phyloP scores from a whole-genome alignment of 2,329 filamentous ascomycete species.

The Xylariales sp. region DNA sequence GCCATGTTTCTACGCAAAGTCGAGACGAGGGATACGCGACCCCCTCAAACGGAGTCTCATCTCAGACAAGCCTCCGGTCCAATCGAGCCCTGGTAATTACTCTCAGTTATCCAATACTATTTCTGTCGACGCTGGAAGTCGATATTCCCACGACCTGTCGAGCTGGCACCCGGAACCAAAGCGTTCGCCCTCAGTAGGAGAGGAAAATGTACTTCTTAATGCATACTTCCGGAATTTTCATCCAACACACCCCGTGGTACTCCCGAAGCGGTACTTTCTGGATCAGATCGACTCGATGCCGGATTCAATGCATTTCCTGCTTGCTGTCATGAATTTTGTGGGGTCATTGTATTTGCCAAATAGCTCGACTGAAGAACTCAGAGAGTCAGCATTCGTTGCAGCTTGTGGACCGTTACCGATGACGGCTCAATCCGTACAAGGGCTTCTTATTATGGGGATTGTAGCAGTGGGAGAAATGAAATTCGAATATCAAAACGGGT shows the following conservation, averaged over 20 bases:
- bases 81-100: slow-evolving; percentile 11
- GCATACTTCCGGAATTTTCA: slow-evolving; percentile 25
- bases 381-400: slow-evolving; percentile 23
- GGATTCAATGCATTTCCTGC: slow-evolving; percentile 27
- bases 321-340: slow-evolving; percentile 29
- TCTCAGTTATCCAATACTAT: slow-evolving; percentile 16
- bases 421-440: slow-evolving; percentile 27
- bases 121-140: slow-evolving; percentile 12
- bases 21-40: slow-evolving; percentile 38
- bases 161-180: slow-evolving; percentile 15
- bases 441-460: slow-evolving; percentile 24
- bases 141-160: slow-evolving; percentile 15
- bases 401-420: slow-evolving; percentile 26
- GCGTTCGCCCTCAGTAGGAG: slow-evolving; percentile 16
- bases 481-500: slow-evolving; percentile 20
- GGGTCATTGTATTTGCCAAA: slow-evolving; percentile 30
- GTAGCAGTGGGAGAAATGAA: slow-evolving; percentile 25
- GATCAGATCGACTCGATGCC: slow-evolving; percentile 24
- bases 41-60: slow-evolving; percentile 27
- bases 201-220: slow-evolving; percentile 11
- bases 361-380: slow-evolving; percentile 23
- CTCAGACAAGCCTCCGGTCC: slow-evolving; percentile 19
- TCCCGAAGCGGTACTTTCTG: slow-evolving; percentile 27
- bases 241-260: slow-evolving; percentile 28
- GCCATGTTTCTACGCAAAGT: slow-evolving; percentile 42